These are phyloP conservation scores for Auricularia sp. DNA, from an alignment of 768 basidiomycete species.

Conservation along the genomic window DNA sequence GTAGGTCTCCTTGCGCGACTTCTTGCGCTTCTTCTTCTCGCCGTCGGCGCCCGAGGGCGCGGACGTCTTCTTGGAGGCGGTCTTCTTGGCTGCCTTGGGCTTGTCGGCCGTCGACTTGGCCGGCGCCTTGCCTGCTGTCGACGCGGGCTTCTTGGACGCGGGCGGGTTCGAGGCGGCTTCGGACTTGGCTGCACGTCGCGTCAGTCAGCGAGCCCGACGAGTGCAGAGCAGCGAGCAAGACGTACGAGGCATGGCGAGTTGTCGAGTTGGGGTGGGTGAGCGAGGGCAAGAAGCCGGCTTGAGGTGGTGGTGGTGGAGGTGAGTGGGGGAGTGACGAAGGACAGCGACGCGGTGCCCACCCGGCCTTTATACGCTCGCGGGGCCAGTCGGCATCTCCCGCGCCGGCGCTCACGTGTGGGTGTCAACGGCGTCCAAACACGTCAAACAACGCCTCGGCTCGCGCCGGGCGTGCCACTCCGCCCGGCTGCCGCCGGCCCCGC, in stretches of 20 bases:
- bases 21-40: slow-evolving; percentile 85
- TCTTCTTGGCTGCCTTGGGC: slow-evolving; percentile 50
- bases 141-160: slow-evolving; percentile 31
- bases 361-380: too few relatives aligned
- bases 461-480: too few relatives aligned
- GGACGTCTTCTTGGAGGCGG: slow-evolving; percentile 29
- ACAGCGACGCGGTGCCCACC: too few relatives aligned
- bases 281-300: background rate
- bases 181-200: background rate
- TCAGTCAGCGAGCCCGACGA: background rate
- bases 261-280: background rate
- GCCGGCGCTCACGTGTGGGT: too few relatives aligned
- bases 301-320: background rate
- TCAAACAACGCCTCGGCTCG: too few relatives aligned
- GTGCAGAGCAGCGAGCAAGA: background rate
- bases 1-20: slow-evolving; percentile 85
- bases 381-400: too few relatives aligned
- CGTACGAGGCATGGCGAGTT: background rate
- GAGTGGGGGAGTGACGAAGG: too few relatives aligned
- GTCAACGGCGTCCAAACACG: too few relatives aligned
- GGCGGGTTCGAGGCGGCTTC: slow-evolving; percentile 6
- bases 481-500: too few relatives aligned
- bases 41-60: slow-evolving; percentile 38
- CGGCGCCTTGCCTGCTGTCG: slow-evolving; percentile 45
- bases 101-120: slow-evolving; percentile 36